Base-by-base conservation (phyloP, 495 filamentous ascomycete genomes). In the Bryoglossum gracile region DNA sequence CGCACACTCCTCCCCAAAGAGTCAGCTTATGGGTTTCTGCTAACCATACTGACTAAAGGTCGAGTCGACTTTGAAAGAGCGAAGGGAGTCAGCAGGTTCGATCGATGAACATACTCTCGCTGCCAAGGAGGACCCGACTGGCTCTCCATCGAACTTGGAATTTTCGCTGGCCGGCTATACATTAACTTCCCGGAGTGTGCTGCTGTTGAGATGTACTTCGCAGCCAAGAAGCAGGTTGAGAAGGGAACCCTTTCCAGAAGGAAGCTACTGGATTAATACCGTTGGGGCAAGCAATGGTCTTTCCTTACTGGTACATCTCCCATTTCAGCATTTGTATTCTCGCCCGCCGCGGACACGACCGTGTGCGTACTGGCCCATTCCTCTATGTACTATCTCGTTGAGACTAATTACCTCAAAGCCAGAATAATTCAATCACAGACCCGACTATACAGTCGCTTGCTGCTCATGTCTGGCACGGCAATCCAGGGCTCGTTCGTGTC, bases 311-410 rank as follows among this genome's bases (percentile, higher is more conserved):
- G 26, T 34, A 26, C 28, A 51, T 43, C 38, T 51, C 39, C 39
- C 24, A 43, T 51, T 36, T 51, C 38, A 35, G 38, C 44, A 24
- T 51, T 51, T 51, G 38, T 43, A 43, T 43, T 51, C 30, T 43
- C 35, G 18, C 46, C 13, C 34, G 21, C 34, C 8, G 34, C 46
- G 16, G 46, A 49, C 8, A 49, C 36, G 33, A 49, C 41, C 35
- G 24, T 49, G 36, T 49, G 28, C 24, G 34, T 49, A 40, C 18
- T 16, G 26, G 34, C 35, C 33, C 30, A 39, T 35, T 28, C 37
- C 26, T 21, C 17, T n/a, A n/a, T 28, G 14, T 40, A 21, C 22
- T 23, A 40, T 22, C 22, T 38, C n/a, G n/a, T n/a, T n/a, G n/a
- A n/a, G n/a, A n/a, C 48, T 43, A 5, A 50, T 16, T 18, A 43